phyloP scores from a whole-genome alignment of 345 rosid species.

The Populus euphratica region DNA sequence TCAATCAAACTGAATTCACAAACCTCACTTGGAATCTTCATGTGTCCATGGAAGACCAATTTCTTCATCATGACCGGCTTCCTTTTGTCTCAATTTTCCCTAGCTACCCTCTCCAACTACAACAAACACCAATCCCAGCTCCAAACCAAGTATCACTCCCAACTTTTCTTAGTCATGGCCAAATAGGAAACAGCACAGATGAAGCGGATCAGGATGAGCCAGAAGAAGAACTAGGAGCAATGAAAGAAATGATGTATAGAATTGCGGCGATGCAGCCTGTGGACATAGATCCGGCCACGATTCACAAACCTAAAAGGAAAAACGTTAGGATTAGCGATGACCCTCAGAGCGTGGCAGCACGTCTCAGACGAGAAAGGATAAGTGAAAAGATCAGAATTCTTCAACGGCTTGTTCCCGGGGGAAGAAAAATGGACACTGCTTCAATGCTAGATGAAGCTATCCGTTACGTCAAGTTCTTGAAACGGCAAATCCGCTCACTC shows the following conservation, averaged over 20 bases:
- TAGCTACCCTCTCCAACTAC: conserved; percentile 33
- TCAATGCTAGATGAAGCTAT: conserved; percentile 95
- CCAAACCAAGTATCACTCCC: conserved; percentile 14
- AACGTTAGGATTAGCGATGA: conserved; percentile 88
- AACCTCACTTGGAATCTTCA: conserved; percentile 46
- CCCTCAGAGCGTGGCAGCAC: conserved; percentile 96
- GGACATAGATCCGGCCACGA: conserved; percentile 78
- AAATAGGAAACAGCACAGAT: conserved; percentile 10
- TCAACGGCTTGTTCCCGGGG: conserved; percentile 92
- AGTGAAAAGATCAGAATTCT: conserved; percentile 90
- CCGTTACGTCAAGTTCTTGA: conserved; percentile 90
- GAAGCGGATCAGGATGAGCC: conserved; percentile 53
- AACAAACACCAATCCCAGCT: background rate
- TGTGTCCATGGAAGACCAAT: conserved; percentile 46
- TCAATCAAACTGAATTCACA: conserved; percentile 46
- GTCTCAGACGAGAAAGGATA: conserved; percentile 83
- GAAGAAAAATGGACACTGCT: conserved; percentile 93
- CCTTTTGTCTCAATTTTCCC: conserved; percentile 31
- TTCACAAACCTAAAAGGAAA: conserved; percentile 74
- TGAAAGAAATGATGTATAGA: conserved; percentile 97
- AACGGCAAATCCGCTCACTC: conserved; percentile 70
- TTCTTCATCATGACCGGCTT: conserved; percentile 13
- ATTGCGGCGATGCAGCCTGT: conserved; percentile 96
- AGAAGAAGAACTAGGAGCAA: conserved; percentile 75
- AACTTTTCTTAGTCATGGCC: conserved; percentile 13